Percentiles rank a stretch among this genome's conserved stretches.
These are phyloP conservation scores for Ophiobolus disseminans DNA, from an alignment of 2,329 filamentous ascomycete species.

Conservation along the genomic window DNA sequence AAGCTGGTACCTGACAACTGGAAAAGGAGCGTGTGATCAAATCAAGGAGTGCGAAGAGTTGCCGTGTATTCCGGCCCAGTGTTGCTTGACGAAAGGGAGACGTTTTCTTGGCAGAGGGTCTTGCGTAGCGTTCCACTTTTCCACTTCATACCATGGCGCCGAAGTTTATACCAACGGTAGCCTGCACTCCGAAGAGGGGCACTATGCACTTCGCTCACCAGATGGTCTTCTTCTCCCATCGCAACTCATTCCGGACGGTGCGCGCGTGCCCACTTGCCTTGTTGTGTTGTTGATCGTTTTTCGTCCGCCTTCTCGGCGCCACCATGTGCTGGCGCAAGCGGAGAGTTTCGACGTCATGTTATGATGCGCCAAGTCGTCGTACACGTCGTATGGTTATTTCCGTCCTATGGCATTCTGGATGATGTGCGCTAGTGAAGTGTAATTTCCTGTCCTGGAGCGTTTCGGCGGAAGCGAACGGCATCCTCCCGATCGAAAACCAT, in stretches of 20 bases:
- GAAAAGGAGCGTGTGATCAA: neutral
- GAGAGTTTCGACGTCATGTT: neutral
- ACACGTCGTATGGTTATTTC: no score
- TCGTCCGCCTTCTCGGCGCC: neutral
- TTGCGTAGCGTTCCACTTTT: slow-evolving; percentile 8
- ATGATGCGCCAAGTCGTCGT: neutral
- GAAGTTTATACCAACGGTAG: neutral
- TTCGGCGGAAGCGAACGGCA: neutral
- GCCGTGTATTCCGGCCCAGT: neutral
- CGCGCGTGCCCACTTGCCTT: neutral
- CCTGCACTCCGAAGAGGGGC: neutral
- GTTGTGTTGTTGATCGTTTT: neutral
- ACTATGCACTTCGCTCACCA: neutral
- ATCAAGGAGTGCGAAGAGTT: no score
- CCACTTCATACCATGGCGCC: slow-evolving; percentile 1
- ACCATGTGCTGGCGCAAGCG: neutral
- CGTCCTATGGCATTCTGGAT: neutral
- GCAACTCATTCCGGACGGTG: neutral
- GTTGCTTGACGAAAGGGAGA: slow-evolving; percentile 4
- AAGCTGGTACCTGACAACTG: neutral
- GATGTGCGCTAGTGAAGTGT: neutral
- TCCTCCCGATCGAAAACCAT: slow-evolving; percentile 1
- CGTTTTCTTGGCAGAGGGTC: slow-evolving; percentile 2
- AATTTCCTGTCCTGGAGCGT: neutral
- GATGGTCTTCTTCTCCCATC: neutral